Evolutionary conservation across 2,329 filamentous ascomycete genomes (phyloP).

Genomic region (Leptographium flavum): DNA sequence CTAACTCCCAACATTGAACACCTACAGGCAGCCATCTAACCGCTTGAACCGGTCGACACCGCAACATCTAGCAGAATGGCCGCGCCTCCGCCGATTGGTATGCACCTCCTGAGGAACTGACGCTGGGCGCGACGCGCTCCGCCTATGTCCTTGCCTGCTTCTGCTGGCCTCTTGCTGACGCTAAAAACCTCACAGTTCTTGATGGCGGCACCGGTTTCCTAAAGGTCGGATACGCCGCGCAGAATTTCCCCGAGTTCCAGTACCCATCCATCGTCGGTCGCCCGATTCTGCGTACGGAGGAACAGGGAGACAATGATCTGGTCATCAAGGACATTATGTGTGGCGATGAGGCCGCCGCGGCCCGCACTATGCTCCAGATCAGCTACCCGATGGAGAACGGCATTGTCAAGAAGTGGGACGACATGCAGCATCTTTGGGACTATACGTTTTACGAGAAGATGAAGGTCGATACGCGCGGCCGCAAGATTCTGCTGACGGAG

Average conservation of each 20-base stretch:
- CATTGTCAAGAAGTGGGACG: constrained; percentile 98
- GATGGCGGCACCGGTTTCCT: constrained; percentile 99
- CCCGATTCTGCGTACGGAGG: constrained; percentile 92
- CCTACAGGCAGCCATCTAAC: constrained; percentile 11
- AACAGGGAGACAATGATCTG: constrained; percentile 48
- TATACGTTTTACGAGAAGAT: constrained; percentile 98
- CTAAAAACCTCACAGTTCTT: constrained; percentile 51
- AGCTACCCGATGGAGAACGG: constrained; percentile 99
- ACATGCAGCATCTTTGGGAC: constrained; percentile 99
- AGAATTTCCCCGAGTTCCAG: constrained; percentile 99
- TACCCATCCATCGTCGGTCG: constrained; percentile 97
- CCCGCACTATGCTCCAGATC: constrained; percentile 94
- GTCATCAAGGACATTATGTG: constrained; percentile 98
- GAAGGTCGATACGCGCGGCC: constrained; percentile 74
- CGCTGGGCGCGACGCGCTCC: too few relatives aligned
- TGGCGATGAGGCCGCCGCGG: constrained; percentile 91
- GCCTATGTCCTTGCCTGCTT: background rate
- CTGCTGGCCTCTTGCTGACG: background rate
- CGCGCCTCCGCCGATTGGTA: constrained; percentile 39
- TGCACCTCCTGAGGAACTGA: constrained; percentile 10
- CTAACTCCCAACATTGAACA: background rate
- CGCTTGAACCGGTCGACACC: too few relatives aligned
- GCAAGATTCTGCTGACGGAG: constrained; percentile 71
- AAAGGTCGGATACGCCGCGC: constrained; percentile 96
- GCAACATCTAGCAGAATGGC: constrained; percentile 25